phyloP scores from a whole-genome alignment of 495 filamentous ascomycete species.

The Penicillium malachiteum region DNA sequence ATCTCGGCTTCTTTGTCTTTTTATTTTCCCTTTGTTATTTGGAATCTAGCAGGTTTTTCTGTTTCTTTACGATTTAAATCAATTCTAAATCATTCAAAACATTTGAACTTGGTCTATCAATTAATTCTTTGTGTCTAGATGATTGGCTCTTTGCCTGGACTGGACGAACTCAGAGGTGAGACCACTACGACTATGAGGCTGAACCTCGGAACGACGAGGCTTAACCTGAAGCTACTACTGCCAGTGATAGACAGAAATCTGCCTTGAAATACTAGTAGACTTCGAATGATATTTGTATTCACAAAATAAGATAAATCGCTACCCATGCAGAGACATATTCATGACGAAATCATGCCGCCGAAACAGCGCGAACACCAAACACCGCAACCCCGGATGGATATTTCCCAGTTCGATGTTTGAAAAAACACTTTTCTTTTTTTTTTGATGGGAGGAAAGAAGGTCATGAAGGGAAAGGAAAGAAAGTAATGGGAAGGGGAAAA shows the following conservation, averaged over 20 bases:
- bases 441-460: conserved; percentile 23
- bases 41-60: conserved; percentile 27
- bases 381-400: conserved; percentile 34
- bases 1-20: conserved; percentile 21
- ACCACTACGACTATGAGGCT: too few species aligned
- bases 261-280: too few species aligned
- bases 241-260: too few species aligned
- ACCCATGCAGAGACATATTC: conserved; percentile 35
- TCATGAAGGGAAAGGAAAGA: conserved; percentile 14
- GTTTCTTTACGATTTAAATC: conserved; percentile 11
- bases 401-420: conserved; percentile 31
- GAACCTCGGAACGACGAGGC: too few species aligned
- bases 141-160: too few species aligned
- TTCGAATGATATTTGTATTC: conserved; percentile 29
- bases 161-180: too few species aligned
- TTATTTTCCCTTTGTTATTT: conserved; percentile 24
- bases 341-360: conserved; percentile 27
- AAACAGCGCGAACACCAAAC: conserved; percentile 34
- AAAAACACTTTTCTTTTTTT: conserved; percentile 34
- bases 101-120: too few species aligned
- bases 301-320: conserved; percentile 33
- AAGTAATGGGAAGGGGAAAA: conserved; percentile 42
- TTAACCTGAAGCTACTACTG: too few species aligned
- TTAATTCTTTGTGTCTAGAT: too few species aligned
- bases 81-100: conserved; percentile 4